phyloP scores from a whole-genome alignment of 495 filamentous ascomycete species.

The Pyrenula massariospora region DNA sequence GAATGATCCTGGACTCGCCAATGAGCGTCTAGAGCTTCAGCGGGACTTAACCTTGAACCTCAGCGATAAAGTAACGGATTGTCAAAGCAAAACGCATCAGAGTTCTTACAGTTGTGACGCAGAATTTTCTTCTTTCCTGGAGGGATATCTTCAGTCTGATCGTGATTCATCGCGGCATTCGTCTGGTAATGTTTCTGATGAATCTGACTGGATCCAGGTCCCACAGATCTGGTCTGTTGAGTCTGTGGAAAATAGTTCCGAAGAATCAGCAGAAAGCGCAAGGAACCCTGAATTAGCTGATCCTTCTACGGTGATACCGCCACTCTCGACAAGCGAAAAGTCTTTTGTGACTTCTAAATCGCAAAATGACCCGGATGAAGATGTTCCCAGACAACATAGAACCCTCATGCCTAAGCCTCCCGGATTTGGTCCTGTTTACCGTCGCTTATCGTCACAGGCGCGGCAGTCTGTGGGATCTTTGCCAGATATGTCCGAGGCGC shows the following conservation, averaged over 20 bases:
- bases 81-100: no score
- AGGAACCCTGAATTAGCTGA: background rate
- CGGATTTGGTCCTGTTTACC: background rate
- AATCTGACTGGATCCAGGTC: slow-evolving; percentile 2
- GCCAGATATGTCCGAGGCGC: background rate
- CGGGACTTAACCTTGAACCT: no score
- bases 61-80: no score
- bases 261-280: background rate
- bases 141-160: background rate
- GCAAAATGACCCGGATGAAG: background rate
- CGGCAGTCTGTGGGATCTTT: background rate
- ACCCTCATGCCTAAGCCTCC: background rate
- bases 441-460: background rate
- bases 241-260: slow-evolving; percentile 2
- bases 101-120: slow-evolving; percentile 3
- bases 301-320: background rate
- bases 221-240: slow-evolving; percentile 2
- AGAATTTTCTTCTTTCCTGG: slow-evolving; percentile 1
- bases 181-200: background rate
- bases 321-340: no score
- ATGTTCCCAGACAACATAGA: background rate
- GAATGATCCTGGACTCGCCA: no score
- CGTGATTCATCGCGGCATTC: background rate
- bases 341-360: background rate
- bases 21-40: no score